Percentiles rank a stretch among this genome's conserved stretches.
phyloP scores from a whole-genome alignment of 192 early-diverging fungal species.

The Pilaira anomala region DNA sequence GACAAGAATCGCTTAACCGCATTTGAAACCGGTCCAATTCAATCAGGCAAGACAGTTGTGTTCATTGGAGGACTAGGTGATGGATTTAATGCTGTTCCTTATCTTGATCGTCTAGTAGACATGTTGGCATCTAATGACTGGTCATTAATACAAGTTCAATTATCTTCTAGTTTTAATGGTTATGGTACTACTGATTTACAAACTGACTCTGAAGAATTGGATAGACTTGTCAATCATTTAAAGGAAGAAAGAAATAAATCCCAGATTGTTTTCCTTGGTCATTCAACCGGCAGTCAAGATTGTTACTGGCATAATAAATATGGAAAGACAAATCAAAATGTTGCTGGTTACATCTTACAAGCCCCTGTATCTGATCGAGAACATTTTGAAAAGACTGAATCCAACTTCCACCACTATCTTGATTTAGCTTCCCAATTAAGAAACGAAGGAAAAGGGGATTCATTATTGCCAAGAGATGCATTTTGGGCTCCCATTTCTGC shows the following conservation, averaged over 20 bases:
- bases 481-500: constrained; percentile 38
- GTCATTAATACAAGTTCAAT: constrained; percentile 43
- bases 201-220: constrained; percentile 38
- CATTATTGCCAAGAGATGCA: constrained; percentile 37
- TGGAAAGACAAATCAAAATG: constrained; percentile 16
- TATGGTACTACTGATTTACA: constrained; percentile 37
- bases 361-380: constrained; percentile 45
- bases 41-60: constrained; percentile 26
- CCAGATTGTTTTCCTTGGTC: constrained; percentile 39
- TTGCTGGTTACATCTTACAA: constrained; percentile 39
- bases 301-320: constrained; percentile 32
- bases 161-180: constrained; percentile 41
- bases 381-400: constrained; percentile 24
- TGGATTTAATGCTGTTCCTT: constrained; percentile 43
- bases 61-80: constrained; percentile 43
- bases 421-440: constrained; percentile 33
- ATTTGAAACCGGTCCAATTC: constrained; percentile 38
- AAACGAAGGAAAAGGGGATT: constrained; percentile 33
- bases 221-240: constrained; percentile 33
- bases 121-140: constrained; percentile 18
- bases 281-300: constrained; percentile 46
- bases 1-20: constrained; percentile 39
- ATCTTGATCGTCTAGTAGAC: constrained; percentile 25
- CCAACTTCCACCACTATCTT: constrained; percentile 30
- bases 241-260: constrained; percentile 28